phyloP scores from a whole-genome alignment of 495 filamentous ascomycete species.

The Cladorrhinum samala region DNA sequence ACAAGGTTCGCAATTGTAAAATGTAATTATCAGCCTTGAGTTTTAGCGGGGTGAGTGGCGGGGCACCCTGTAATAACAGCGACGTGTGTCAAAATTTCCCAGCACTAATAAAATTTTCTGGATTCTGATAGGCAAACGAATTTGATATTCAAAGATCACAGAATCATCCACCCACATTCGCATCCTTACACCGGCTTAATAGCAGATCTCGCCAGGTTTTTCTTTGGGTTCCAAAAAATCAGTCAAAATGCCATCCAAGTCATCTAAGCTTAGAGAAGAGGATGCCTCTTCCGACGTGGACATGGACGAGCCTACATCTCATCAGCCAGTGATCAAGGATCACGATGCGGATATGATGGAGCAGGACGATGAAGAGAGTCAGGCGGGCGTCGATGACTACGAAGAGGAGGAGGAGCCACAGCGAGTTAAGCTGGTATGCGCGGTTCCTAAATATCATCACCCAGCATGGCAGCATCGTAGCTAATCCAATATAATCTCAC shows the following conservation, averaged over 20 bases:
- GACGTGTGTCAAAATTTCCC: not conserved
- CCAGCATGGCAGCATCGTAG: not conserved
- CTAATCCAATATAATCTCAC: constrained; percentile 4
- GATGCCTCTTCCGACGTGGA: constrained; percentile 31
- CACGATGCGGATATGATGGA: constrained; percentile 34
- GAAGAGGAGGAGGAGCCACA: constrained; percentile 22
- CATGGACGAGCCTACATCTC: constrained; percentile 50
- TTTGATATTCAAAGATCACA: not conserved
- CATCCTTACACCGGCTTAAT: too few relatives aligned
- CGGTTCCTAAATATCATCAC: not conserved
- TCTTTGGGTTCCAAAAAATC: not conserved
- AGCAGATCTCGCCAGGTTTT: too few relatives aligned
- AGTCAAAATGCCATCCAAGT: constrained; percentile 30
- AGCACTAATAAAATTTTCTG: constrained; percentile 18
- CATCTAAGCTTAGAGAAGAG: constrained; percentile 21
- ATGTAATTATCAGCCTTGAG: too few relatives aligned
- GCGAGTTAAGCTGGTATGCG: constrained; percentile 32
- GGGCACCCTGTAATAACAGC: not conserved
- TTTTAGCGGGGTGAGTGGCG: constrained; percentile 1
- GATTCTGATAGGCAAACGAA: not conserved
- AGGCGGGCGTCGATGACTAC: constrained; percentile 17
- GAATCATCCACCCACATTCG: constrained; percentile 8
- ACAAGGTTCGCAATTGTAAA: too few relatives aligned
- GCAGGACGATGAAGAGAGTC: constrained; percentile 9
- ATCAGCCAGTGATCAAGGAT: constrained; percentile 36